These are phyloP conservation scores for Russula vinacea DNA, from an alignment of 768 basidiomycete species.

Conservation along the genomic window DNA sequence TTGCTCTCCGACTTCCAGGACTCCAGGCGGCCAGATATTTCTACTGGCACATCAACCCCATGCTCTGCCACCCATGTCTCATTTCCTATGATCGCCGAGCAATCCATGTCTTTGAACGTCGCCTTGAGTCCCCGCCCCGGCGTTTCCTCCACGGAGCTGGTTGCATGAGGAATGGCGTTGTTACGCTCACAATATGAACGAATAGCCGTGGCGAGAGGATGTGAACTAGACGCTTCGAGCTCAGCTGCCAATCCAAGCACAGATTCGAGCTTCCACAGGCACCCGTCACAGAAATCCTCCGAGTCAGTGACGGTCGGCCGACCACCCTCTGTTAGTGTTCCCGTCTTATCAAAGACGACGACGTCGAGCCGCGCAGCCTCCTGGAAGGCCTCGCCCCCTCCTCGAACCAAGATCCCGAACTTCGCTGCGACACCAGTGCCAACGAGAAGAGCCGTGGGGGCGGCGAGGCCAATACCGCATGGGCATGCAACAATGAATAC, in stretches of 20 bases:
- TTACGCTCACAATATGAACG: constrained; percentile 45
- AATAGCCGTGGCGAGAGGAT: constrained; percentile 64
- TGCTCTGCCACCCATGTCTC: constrained; percentile 60
- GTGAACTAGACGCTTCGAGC: constrained; percentile 55
- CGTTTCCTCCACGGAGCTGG: constrained; percentile 51
- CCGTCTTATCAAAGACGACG: constrained; percentile 84
- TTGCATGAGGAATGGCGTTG: constrained; percentile 36
- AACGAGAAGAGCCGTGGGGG: constrained; percentile 81
- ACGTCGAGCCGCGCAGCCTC: constrained; percentile 71
- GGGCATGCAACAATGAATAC: constrained; percentile 85
- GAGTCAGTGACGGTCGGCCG: constrained; percentile 60
- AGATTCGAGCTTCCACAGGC: constrained; percentile 37
- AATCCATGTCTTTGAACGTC: constrained; percentile 39
- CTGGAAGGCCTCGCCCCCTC: constrained; percentile 88
- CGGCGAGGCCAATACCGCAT: constrained; percentile 82
- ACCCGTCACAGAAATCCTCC: constrained; percentile 35
- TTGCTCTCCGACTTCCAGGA: constrained; percentile 64
- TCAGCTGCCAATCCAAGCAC: constrained; percentile 54
- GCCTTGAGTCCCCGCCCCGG: constrained; percentile 65
- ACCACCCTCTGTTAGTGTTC: constrained; percentile 70
- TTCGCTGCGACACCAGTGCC: constrained; percentile 79
- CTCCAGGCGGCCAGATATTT: constrained; percentile 39
- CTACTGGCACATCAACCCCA: constrained; percentile 38
- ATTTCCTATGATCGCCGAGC: constrained; percentile 63
- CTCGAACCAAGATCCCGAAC: constrained; percentile 73